Evolutionary conservation across 345 rosid species (phyloP), one percentile per base, ranked within the genome.

Genomic region (Cardamine chenopodiifolia): DNA sequence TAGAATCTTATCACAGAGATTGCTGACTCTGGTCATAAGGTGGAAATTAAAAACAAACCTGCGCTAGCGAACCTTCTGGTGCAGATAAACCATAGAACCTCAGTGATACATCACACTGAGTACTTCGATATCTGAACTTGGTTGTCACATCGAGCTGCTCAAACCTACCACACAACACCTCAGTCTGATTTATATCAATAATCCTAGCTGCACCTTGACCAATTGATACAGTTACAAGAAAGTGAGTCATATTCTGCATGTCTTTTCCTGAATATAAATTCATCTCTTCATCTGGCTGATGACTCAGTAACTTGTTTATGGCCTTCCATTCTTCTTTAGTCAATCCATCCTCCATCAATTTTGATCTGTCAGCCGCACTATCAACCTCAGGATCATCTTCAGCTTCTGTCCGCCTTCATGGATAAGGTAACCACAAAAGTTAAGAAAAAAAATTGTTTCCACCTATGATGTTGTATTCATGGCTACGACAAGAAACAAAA

Each of bases 321-420:
- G 99, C 91, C 79, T 84, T 89, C 99, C 99, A 95, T 82, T 95
- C 99, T 80, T 95, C 98, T 80, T 88, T 92, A 62, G 97, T 92
- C 74, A 92, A 73, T 56, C 86, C 85, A 82, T 84, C 98, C 79
- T 87, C 96, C 37, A 62, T 52, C 70, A 80, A 45, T 62, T 73
- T 82, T 11, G 87, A 76, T 71, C 75, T 87, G 48, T 83, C 89
- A 42, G 85, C 76, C 67, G 69, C 76, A 70, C 82, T 25, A 53
- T 79, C 88, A 50, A 47, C 85, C 53, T 64, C 83, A 72, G 73
- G 71, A 22, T 69, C 85, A 81, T 85, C 92, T 82, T 85, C 90
- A 67, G 90, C 77, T 44, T 76, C 77, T 29, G 86, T 62, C 68
- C 71, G 81, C 99, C 99, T 92, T 79, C 71, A 39, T 78, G 45